Evolutionary conservation across 2,329 filamentous ascomycete genomes (phyloP).

Genomic region (Rosellinia necatrix): DNA sequence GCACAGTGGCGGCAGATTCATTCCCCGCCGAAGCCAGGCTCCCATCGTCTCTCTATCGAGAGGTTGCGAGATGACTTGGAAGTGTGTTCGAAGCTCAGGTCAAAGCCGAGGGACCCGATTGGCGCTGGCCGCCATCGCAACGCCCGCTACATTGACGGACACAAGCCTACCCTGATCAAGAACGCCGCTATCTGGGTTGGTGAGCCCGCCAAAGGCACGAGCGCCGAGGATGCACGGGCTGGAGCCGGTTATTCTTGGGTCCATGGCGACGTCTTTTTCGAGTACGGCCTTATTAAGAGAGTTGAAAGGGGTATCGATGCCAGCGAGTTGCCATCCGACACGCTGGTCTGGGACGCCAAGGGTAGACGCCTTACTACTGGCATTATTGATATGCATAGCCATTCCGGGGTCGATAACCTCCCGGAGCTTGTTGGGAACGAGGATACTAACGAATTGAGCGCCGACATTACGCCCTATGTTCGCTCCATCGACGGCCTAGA

Average conservation of each 20-base stretch:
- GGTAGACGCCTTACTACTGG: slow-evolving; percentile 68
- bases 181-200: slow-evolving; percentile 72
- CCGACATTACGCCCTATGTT: slow-evolving; percentile 69
- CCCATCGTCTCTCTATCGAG: slow-evolving; percentile 51
- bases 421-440: slow-evolving; percentile 58
- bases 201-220: slow-evolving; percentile 59
- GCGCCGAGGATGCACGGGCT: slow-evolving; percentile 56
- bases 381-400: slow-evolving; percentile 74
- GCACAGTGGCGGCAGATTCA: slow-evolving; percentile 53
- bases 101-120: slow-evolving; percentile 59
- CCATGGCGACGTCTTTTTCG: slow-evolving; percentile 62
- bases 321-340: slow-evolving; percentile 50
- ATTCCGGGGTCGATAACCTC: slow-evolving; percentile 64
- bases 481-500: slow-evolving; percentile 69
- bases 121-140: slow-evolving; percentile 62
- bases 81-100: slow-evolving; percentile 59
- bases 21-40: slow-evolving; percentile 13
- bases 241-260: slow-evolving; percentile 67
- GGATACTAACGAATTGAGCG: slow-evolving; percentile 67
- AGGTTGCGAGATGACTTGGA: slow-evolving; percentile 59
- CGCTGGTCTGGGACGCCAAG: slow-evolving; percentile 59
- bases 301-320: slow-evolving; percentile 46
- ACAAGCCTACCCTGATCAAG: slow-evolving; percentile 64
- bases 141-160: slow-evolving; percentile 63
- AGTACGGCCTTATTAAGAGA: slow-evolving; percentile 63